Percentiles rank a stretch among this genome's conserved stretches.
These are phyloP conservation scores for Flaveria robusta DNA, from an alignment of 129 eudicot genomes.

Conservation along the genomic window DNA sequence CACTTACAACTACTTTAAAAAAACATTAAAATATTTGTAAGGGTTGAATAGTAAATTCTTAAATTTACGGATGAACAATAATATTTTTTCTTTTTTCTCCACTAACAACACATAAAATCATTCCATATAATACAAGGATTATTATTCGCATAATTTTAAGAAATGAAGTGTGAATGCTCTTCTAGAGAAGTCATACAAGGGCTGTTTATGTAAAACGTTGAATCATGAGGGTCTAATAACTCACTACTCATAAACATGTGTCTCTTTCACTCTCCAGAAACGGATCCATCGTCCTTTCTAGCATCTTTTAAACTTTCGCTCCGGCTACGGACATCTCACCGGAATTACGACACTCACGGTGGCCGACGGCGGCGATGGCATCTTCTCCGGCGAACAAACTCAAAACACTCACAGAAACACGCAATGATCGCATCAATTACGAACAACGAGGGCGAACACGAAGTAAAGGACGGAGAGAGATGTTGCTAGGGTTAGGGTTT, in stretches of 20 bases:
- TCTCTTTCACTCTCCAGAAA: background rate
- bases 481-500: conserved; percentile 71
- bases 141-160: too few relatives aligned
- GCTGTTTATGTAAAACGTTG: background rate
- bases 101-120: too few relatives aligned
- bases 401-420: conserved; percentile 21
- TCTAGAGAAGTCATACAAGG: too few relatives aligned
- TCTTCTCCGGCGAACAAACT: conserved; percentile 10
- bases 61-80: too few relatives aligned
- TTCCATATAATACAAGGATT: too few relatives aligned
- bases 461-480: conserved; percentile 22
- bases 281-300: background rate
- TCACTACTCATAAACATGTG: conserved; percentile 5
- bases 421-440: conserved; percentile 11
- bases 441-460: background rate
- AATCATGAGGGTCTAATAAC: conserved; percentile 5
- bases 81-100: too few relatives aligned
- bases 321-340: background rate
- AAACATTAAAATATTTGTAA: too few relatives aligned
- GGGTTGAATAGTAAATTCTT: too few relatives aligned
- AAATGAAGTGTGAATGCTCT: too few relatives aligned
- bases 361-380: conserved; percentile 17
- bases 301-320: background rate
- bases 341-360: background rate
- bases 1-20: too few relatives aligned